Percentiles rank a stretch among this genome's conserved stretches.
These are phyloP conservation scores for Fusarium proliferatum DNA, from an alignment of 2,329 filamentous ascomycete genomes.

Conservation along the genomic window DNA sequence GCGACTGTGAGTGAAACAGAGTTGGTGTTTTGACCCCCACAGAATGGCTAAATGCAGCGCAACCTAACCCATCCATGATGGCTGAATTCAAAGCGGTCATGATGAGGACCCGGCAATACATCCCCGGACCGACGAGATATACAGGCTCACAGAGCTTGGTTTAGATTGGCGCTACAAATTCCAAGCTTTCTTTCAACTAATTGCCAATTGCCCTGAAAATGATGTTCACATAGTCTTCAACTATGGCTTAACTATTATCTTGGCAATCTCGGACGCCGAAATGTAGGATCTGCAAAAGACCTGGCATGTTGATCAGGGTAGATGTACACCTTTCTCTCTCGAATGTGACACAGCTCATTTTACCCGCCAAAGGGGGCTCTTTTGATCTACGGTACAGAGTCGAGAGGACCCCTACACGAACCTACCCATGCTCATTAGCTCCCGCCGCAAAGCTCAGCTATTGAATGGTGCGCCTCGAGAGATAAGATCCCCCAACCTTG, in stretches of 20 bases:
- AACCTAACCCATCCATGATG: conserved; percentile 18
- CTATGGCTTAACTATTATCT: background rate
- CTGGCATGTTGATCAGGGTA: background rate
- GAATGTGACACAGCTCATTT: conserved; percentile 18
- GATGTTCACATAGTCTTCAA: background rate
- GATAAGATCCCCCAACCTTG: conserved; percentile 34
- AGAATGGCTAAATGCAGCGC: conserved; percentile 24
- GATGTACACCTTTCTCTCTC: background rate
- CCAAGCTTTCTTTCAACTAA: background rate
- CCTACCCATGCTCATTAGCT: conserved; percentile 14
- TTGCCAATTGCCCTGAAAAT: background rate
- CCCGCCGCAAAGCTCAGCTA: conserved; percentile 10
- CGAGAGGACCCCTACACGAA: conserved; percentile 13
- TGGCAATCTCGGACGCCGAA: conserved; percentile 1
- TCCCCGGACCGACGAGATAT: conserved; percentile 3
- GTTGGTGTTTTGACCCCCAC: conserved; percentile 11
- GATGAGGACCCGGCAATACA: conserved; percentile 21
- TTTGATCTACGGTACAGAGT: background rate
- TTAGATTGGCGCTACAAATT: background rate
- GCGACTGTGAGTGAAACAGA: conserved; percentile 8
- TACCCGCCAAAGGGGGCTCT: background rate
- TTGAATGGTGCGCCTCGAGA: conserved; percentile 30
- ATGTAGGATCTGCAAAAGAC: background rate
- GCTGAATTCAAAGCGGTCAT: conserved; percentile 16
- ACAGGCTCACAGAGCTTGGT: background rate